phyloP scores from a whole-genome alignment of 1,284 basidiomycete genomes.

The Boletellus deceptivus region DNA sequence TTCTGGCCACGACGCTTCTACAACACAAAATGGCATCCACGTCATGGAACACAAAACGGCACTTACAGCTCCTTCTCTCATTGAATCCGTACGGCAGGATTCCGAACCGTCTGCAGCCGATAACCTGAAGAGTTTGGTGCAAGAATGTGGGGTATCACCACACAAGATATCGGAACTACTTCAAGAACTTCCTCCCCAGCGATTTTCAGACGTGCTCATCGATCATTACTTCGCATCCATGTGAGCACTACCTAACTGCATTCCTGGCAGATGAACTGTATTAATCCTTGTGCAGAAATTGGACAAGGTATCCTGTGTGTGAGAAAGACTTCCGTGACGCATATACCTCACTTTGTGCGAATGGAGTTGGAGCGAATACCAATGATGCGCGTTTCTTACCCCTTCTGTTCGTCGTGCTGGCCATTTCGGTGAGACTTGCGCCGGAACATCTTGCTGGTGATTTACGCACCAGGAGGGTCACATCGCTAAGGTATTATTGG shows the following conservation, averaged over 20 bases:
- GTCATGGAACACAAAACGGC: conserved; percentile 26
- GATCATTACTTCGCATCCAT: conserved; percentile 76
- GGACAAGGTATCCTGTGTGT: conserved; percentile 91
- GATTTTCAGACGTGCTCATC: conserved; percentile 70
- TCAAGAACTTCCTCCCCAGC: conserved; percentile 79
- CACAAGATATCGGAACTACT: conserved; percentile 88
- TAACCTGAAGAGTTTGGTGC: conserved; percentile 77
- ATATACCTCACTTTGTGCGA: conserved; percentile 77
- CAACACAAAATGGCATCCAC: conserved; percentile 27
- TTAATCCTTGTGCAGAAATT: conserved; percentile 60
- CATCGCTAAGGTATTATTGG: conserved; percentile 89
- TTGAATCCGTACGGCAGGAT: conserved; percentile 49
- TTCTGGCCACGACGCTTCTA: conserved; percentile 6
- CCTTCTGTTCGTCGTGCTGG: conserved; percentile 90
- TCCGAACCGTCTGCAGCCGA: conserved; percentile 71
- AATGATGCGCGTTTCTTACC: conserved; percentile 87
- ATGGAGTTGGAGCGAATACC: conserved; percentile 70
- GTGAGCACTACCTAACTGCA: conserved; percentile 41
- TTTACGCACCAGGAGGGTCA: conserved; percentile 68
- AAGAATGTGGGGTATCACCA: conserved; percentile 87
- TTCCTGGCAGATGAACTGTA: conserved; percentile 1
- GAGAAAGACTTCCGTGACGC: conserved; percentile 82
- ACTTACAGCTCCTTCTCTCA: conserved; percentile 32
- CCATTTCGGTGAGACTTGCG: conserved; percentile 82
- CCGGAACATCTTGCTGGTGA: conserved; percentile 84